Evolutionary conservation across 169 alveolate genomes (phyloP), one percentile per base, ranked within the genome.

Genomic region (Plasmodium coatneyi): DNA sequence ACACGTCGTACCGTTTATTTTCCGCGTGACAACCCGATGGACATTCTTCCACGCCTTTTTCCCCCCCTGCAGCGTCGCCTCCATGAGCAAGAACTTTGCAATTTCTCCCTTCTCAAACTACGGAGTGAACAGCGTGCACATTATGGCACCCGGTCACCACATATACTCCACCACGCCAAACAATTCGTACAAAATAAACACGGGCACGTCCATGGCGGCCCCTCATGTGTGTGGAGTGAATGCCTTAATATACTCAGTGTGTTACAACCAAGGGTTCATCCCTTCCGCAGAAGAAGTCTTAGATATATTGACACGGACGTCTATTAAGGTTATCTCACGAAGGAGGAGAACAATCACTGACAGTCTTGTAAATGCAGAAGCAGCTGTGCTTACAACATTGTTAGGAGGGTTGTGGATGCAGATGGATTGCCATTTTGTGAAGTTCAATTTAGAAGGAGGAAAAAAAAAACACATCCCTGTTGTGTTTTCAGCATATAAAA

Each of bases 191-290:
- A 92, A 83, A 46, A 70, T 71, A 22, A 90, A 52, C 7, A 93
- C 95, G 78, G 96, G 96, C 3, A 82, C 93, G 1, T 95, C 96
- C 19, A 83, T 92, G 94, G 96, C 96, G 14, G 93, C 96, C n/a
- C 96, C 95, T 16, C 95, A 92, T 52, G 94, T 95, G 78, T 76
- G 95, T 34, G 96, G 96, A 32, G 95, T 95, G 0, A 46, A 60
- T 74, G 92, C 92, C 30, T 83, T 95, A 30, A 52, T 95, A 36
- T 89, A 92, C 36, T 95, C 96, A 2, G 92, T 90, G 19, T 87
- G 92, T 25, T 32, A 83, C 46, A 81, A 71, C 46, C 89, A 80
- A 60, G 82, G 84, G 49, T 72, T 32, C 39, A 71, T 95, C 9
- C 92, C 92, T 5, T 22, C 71, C 32, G 92, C 95, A 30, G 84